Percentiles rank a stretch among this genome's conserved stretches.
These are phyloP conservation scores for Amphicarpaea edgeworthii DNA, from an alignment of 306 rosid species.

Conservation along the genomic window DNA sequence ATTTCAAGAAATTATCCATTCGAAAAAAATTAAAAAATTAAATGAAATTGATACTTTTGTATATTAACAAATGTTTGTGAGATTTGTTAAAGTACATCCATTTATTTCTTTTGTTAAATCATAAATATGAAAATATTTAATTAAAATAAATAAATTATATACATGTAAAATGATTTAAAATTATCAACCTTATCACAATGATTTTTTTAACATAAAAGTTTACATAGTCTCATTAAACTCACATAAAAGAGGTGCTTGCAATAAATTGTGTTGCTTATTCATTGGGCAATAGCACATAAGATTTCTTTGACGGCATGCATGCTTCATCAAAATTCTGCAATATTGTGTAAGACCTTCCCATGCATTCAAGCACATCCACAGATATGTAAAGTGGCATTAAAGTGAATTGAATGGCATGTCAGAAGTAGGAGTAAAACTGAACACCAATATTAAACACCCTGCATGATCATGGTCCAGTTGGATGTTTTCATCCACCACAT, in stretches of 20 bases:
- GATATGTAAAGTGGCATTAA: slow-evolving; percentile 26
- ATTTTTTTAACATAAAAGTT: no score
- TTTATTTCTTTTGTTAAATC: no score
- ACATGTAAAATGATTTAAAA: no score
- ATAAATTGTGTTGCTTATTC: background rate
- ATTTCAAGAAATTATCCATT: no score
- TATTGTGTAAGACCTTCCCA: background rate
- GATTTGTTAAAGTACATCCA: no score
- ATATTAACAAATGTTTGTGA: no score
- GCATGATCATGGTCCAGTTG: background rate
- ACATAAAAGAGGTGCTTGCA: background rate
- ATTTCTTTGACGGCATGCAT: background rate
- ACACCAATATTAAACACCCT: background rate
- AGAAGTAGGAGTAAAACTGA: slow-evolving; percentile 4
- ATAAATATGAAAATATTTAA: no score
- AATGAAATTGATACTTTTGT: no score
- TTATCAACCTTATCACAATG: no score
- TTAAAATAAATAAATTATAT: no score
- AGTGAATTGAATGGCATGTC: slow-evolving; percentile 34
- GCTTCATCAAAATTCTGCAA: background rate
- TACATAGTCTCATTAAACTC: no score
- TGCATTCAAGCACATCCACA: slow-evolving; percentile 16
- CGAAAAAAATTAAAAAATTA: no score
- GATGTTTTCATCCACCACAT: slow-evolving; percentile 34
- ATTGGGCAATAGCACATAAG: background rate